A percentile compares a stretch with the other conserved stretches of the same genome.
Conservation (phyloP, 805 yeast species). For the Wickerhamia fluorescens region DNA sequence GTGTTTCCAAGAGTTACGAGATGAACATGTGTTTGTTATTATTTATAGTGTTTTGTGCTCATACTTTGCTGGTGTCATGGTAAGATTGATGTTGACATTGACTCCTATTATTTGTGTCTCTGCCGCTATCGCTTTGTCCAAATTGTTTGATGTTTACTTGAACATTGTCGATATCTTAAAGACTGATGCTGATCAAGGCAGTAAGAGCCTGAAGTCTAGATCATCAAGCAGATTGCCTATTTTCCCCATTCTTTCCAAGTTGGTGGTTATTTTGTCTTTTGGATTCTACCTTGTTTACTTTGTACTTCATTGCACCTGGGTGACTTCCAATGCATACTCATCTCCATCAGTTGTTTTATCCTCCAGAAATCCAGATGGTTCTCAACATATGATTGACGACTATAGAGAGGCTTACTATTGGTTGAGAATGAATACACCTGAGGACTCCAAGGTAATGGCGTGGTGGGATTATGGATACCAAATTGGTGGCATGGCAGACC, state of each 20-base stretch:
- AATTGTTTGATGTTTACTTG: slow-evolving; percentile 74
- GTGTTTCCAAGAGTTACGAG: slow-evolving; percentile 79
- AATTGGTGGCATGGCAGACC: slow-evolving; percentile 99
- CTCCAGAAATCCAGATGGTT: slow-evolving; percentile 77
- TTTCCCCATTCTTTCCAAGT: slow-evolving; percentile 45
- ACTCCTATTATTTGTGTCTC: slow-evolving; percentile 95
- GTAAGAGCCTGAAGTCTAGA: slow-evolving; percentile 7
- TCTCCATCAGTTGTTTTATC: slow-evolving; percentile 97
- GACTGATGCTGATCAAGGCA: slow-evolving; percentile 1
- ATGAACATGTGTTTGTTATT: slow-evolving; percentile 89
- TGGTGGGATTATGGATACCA: slow-evolving; percentile 99
- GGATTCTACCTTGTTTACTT: slow-evolving; percentile 68
- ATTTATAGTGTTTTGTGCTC: slow-evolving; percentile 91
- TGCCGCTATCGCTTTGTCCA: slow-evolving; percentile 83
- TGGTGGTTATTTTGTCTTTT: slow-evolving; percentile 60
- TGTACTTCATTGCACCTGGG: slow-evolving; percentile 96
- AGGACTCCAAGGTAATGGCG: slow-evolving; percentile 92
- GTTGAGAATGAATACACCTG: slow-evolving; percentile 96
- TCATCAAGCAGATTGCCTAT: slow-evolving; percentile 13
- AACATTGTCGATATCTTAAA: slow-evolving; percentile 46
- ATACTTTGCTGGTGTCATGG: slow-evolving; percentile 99
- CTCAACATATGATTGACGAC: slow-evolving; percentile 82
- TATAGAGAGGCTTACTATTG: slow-evolving; percentile 98
- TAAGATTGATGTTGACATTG: slow-evolving; percentile 91
- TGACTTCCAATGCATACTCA: slow-evolving; percentile 89